Evolutionary conservation across 495 filamentous ascomycete genomes (phyloP), one percentile per base, ranked within the genome.

Genomic region (Penicillium nucicola): DNA sequence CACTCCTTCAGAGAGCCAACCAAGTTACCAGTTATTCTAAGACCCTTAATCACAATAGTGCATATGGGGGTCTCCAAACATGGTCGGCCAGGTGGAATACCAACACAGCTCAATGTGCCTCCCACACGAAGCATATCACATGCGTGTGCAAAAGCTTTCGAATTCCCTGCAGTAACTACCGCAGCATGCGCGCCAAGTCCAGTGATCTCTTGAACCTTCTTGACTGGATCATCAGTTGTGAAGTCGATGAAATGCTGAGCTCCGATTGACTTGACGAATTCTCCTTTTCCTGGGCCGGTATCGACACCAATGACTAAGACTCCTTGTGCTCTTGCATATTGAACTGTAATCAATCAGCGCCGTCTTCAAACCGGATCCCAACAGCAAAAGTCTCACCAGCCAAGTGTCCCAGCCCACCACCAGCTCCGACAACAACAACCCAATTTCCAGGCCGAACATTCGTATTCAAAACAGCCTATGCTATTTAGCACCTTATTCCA

Each of bases 51-150:
- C 5, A 78, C 74, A 48, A 79, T 78, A 0, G 66, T 66, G 15
- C 62, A 61, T 36, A 78, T 73, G 4, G 74, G 67, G 0, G 72
- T 77, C 40, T 75, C 68, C 37, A 80, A 61, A 28, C 62, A 62
- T 3, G 67, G 71, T 9, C 61, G 61, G 5, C 71, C 76, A 0
- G 71, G 64, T 4, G 76, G 75, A 37, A 78, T 76, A 15, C 76
- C 77, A 2, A 77, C 69, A 43, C 76, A 77, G 56, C 75, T 77
- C 32, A 79, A 51, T 1, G 63, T 76, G 0, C 76, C 74, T n/a
- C 71, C 75, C 15, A 76, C 66, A 4, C 70, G 71, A 31, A 80
- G 60, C 77, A 79, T 78, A 12, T 78, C 76, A 28, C 72, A 75
- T 1, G 74, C 74, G 50, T 71, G 68, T 0, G 70, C 58, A 50